Evolutionary conservation across 805 yeast species (phyloP).

Genomic region (Torulaspora gathmanii): DNA sequence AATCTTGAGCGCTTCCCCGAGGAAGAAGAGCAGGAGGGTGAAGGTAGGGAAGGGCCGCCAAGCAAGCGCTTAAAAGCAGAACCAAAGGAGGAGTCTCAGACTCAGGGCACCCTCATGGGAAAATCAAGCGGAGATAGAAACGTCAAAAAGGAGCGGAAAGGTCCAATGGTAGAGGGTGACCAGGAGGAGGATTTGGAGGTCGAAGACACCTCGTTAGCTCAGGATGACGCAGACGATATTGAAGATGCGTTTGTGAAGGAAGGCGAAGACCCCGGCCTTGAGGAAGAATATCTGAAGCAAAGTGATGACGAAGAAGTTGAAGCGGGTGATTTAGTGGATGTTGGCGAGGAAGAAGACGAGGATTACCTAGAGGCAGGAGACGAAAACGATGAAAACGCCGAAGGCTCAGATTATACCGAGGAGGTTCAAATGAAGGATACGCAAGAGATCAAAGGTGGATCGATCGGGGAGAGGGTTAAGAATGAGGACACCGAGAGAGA

Average conservation of each 20-base stretch:
- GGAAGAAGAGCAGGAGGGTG: conserved; percentile 2
- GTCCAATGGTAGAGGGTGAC: not conserved
- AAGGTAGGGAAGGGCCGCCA: conserved; percentile 1
- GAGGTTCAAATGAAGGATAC: not conserved
- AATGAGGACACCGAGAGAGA: not conserved
- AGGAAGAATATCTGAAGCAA: conserved; percentile 1
- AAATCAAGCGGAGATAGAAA: not conserved
- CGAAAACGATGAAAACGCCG: not conserved
- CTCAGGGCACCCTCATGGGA: not conserved
- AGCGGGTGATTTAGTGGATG: not conserved
- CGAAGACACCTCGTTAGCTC: not conserved
- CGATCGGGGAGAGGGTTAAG: not conserved
- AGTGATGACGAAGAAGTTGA: conserved; percentile 1
- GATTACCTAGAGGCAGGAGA: conserved; percentile 1
- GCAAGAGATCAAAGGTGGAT: not conserved
- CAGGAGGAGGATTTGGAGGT: not conserved
- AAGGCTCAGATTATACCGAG: conserved; percentile 1
- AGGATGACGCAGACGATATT: not conserved
- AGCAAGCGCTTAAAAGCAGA: not conserved
- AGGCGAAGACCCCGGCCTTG: not conserved
- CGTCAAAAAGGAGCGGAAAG: conserved; percentile 7
- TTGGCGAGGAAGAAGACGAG: conserved; percentile 1
- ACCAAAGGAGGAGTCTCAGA: not conserved
- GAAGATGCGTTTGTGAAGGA: conserved; percentile 1
- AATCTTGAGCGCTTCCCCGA: not conserved